A percentile compares a stretch with the other conserved stretches of the same genome.
Conservation (phyloP, 2,329 filamentous ascomycete species). For the Ophiostoma sp. region DNA sequence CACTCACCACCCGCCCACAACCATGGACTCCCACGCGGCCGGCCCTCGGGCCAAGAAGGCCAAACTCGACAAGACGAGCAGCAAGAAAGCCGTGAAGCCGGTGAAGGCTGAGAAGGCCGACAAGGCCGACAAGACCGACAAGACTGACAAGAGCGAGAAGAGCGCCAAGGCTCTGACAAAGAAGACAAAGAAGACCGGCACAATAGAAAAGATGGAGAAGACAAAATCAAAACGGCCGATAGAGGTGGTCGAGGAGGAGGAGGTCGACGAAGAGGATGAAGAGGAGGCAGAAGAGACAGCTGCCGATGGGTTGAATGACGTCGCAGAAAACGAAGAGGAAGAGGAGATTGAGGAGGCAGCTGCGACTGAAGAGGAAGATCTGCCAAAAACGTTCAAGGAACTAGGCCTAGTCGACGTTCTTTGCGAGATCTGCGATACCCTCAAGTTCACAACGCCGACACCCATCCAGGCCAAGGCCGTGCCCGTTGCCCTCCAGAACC, state of each 20-base stretch:
- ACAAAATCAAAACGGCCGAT: neutral
- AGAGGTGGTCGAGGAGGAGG: neutral
- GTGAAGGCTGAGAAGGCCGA: neutral
- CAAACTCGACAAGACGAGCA: constrained; percentile 46
- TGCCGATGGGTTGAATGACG: neutral
- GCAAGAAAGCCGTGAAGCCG: constrained; percentile 43
- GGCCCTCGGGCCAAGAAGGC: constrained; percentile 50
- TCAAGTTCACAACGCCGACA: constrained; percentile 84
- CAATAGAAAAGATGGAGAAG: neutral
- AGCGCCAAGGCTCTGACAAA: neutral
- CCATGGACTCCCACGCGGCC: constrained; percentile 31
- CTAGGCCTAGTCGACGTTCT: constrained; percentile 81
- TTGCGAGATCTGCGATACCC: constrained; percentile 79
- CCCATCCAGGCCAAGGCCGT: constrained; percentile 87
- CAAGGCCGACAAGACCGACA: neutral
- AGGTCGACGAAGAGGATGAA: neutral
- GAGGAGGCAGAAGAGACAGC: neutral
- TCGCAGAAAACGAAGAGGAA: neutral
- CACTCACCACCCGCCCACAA: neutral
- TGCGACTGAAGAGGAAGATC: neutral
- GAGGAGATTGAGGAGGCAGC: neutral
- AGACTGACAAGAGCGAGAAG: neutral
- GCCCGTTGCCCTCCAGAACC: constrained; percentile 72
- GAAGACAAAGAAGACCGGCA: neutral
- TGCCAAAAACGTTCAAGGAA: constrained; percentile 64